phyloP scores from a whole-genome alignment of 768 basidiomycete genomes.

The Termitomyces sp. region DNA sequence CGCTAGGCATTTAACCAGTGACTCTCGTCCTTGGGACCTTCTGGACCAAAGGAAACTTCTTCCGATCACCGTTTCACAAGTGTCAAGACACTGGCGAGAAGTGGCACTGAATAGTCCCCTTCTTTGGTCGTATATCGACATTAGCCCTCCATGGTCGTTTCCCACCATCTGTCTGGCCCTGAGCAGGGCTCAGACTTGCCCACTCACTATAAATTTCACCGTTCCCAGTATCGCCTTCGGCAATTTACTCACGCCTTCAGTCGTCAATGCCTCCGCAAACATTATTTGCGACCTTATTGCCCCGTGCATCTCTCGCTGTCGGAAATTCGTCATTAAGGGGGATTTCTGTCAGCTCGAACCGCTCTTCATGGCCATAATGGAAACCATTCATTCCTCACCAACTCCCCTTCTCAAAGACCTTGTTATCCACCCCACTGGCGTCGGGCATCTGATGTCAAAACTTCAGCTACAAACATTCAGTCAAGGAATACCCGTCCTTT shows the following conservation, averaged over 20 bases:
- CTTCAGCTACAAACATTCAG: neutral
- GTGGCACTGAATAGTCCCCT: slow-evolving; percentile 10
- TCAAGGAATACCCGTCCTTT: slow-evolving; percentile 7
- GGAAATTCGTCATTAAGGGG: slow-evolving; percentile 11
- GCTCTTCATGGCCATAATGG: slow-evolving; percentile 8
- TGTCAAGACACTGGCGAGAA: slow-evolving; percentile 14
- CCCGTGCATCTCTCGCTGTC: slow-evolving; percentile 10
- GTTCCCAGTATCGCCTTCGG: slow-evolving; percentile 9
- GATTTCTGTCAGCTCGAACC: slow-evolving; percentile 12
- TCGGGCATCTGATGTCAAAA: neutral
- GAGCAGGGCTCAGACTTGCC: slow-evolving; percentile 7
- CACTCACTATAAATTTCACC: slow-evolving; percentile 9
- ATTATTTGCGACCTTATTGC: slow-evolving; percentile 6
- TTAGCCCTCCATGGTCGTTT: slow-evolving; percentile 14
- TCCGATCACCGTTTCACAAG: slow-evolving; percentile 12
- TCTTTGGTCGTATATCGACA: slow-evolving; percentile 13
- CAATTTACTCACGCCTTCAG: slow-evolving; percentile 4
- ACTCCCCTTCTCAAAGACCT: slow-evolving; percentile 9
- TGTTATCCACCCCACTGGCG: slow-evolving; percentile 4
- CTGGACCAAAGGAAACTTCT: neutral
- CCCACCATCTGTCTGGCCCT: slow-evolving; percentile 5
- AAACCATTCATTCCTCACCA: neutral
- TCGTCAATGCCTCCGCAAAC: slow-evolving; percentile 8
- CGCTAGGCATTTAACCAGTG: neutral
- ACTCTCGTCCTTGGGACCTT: slow-evolving; percentile 4